Base-by-base conservation (phyloP, 805 yeast genomes). In the Clavispora asparagi region DNA sequence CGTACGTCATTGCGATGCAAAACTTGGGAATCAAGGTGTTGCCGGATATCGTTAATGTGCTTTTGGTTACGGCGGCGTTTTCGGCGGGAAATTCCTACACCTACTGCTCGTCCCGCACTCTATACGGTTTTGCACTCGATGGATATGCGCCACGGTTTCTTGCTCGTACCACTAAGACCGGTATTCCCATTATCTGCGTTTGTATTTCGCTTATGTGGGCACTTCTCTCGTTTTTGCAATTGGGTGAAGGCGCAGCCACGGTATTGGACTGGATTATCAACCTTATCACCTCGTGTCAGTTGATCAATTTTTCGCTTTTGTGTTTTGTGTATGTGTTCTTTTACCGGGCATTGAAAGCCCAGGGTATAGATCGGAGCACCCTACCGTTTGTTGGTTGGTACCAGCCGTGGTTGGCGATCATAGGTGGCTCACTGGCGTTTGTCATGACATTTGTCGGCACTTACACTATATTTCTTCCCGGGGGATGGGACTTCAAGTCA, bases 81-180 rank as follows among this genome's bases (percentile, higher is more conserved):
- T 85, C 92, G 10, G 95, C 95, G 40, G 83, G 87, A 10, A 87
- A 86, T 68, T 83, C 90, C 2, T 90, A 83, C 65, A 71, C 87
- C 58, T 85, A 85, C 66, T 82, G 83, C 61, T 86, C 87, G 27
- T 80, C 94, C 17, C 77, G 96, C 74, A 80, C 86, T 10, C 67
- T 84, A 16, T 86, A 84, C 59, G 85, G 87, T 32, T 68, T 87
- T 52, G 78, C 94, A 1, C 76, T 79, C 43, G 85, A 83, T 55
- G 87, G 88, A 7, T 81, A 81, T 59, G 90, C 92, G 10, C 94
- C 94, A 52, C 71, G 67, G 52, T 85, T 58, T 81, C 86, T 61
- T 71, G 86, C 72, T 6, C 65, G 71, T 37, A 72, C 77, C 53
- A 73, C 74, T 42, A 71, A 69, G 48, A 62, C 64, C 16, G 80